These are phyloP conservation scores for Selenicereus undatus DNA, from an alignment of 148 eudicot genomes.

Conservation along the genomic window DNA sequence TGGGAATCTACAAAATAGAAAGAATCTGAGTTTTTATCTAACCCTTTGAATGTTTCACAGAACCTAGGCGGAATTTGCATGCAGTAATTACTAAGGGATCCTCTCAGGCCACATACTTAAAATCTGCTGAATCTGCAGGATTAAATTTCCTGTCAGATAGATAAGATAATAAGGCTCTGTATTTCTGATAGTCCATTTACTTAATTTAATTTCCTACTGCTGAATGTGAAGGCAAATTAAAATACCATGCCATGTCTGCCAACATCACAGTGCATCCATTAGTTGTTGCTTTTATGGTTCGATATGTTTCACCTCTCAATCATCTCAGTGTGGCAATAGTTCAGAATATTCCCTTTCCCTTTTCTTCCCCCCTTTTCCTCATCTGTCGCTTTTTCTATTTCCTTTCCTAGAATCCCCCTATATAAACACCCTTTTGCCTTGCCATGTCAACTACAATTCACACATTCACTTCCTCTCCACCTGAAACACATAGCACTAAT, in stretches of 20 bases:
- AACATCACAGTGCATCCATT: conserved; percentile 29
- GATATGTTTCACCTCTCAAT: conserved; percentile 30
- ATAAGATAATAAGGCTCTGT: conserved; percentile 8
- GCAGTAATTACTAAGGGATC: conserved; percentile 4
- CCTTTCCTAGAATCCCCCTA: conserved; percentile 27
- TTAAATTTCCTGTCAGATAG: conserved; percentile 13
- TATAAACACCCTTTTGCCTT: conserved; percentile 30
- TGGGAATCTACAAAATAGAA: not conserved
- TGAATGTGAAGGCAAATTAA: conserved; percentile 19
- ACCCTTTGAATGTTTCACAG: conserved; percentile 12
- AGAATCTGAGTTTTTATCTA: not conserved
- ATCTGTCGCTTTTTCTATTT: conserved; percentile 17
- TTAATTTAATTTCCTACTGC: not conserved
- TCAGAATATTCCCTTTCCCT: conserved; percentile 32
- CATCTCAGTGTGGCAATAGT: conserved; percentile 30
- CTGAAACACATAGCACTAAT: conserved; percentile 9
- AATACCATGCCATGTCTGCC: conserved; percentile 17
- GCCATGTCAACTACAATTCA: conserved; percentile 21
- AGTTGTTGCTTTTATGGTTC: conserved; percentile 33
- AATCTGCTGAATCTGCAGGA: conserved; percentile 24
- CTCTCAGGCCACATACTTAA: not conserved
- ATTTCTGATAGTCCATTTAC: conserved; percentile 14
- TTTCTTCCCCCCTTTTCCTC: conserved; percentile 3
- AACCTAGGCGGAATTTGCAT: conserved; percentile 23
- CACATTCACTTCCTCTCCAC: not conserved